Evolutionary conservation across 352 stramenopile species (phyloP).

Genomic region (Phytophthora sp.): DNA sequence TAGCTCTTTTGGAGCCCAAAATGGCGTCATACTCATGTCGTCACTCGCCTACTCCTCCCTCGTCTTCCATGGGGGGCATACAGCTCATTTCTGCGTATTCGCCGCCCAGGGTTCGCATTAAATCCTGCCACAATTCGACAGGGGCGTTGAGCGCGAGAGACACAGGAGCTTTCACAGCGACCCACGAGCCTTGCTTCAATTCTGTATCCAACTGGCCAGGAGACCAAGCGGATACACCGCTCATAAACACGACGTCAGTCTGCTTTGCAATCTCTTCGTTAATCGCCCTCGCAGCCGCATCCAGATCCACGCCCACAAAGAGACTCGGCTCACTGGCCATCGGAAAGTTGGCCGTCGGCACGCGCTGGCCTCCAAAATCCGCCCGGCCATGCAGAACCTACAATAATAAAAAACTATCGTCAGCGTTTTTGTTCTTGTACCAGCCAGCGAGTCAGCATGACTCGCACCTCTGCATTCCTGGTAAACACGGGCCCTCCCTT

Average conservation of each 20-base stretch:
- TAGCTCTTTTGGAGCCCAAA: constrained; percentile 28
- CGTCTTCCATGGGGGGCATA: constrained; percentile 63
- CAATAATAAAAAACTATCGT: no score
- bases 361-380: constrained; percentile 66
- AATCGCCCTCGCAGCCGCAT: constrained; percentile 61
- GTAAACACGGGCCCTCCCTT: constrained; percentile 71
- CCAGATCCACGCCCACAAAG: constrained; percentile 76
- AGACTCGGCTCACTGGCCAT: constrained; percentile 48
- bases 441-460: no score
- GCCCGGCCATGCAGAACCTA: constrained; percentile 66
- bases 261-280: constrained; percentile 57
- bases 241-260: constrained; percentile 81
- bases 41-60: constrained; percentile 40
- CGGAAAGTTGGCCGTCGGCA: constrained; percentile 58
- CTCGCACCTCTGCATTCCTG: constrained; percentile 66
- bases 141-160: constrained; percentile 70
- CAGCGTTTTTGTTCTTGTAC: no score
- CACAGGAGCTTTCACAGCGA: constrained; percentile 75
- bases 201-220: constrained; percentile 73
- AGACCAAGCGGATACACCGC: constrained; percentile 75
- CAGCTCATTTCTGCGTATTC: constrained; percentile 78
- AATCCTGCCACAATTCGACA: constrained; percentile 67
- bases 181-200: constrained; percentile 72
- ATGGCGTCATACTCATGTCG: not conserved
- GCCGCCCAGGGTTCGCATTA: constrained; percentile 70